These are phyloP conservation scores for Aechmea fasciata DNA, from an alignment of 176 grass and related monocot genomes.

Conservation along the genomic window DNA sequence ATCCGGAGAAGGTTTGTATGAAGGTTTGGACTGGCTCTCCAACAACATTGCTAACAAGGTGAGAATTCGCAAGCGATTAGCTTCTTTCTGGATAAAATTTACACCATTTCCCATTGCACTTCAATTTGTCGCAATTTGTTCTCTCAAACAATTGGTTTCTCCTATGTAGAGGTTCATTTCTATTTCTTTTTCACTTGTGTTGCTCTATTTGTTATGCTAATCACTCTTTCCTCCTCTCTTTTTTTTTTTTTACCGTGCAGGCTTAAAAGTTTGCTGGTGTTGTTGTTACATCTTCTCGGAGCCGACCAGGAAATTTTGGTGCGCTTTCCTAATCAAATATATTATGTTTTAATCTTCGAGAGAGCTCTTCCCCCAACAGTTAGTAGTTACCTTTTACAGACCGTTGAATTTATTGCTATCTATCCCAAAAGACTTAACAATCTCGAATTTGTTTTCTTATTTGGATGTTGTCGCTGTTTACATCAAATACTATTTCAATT, in stretches of 20 bases:
- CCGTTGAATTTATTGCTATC: background rate
- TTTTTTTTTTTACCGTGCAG: background rate
- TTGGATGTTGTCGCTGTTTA: background rate
- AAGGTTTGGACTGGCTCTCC: slow-evolving; percentile 5
- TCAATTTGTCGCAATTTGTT: too few species aligned
- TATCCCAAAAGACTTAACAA: background rate
- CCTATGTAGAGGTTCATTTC: background rate
- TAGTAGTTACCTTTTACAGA: background rate
- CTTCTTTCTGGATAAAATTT: too few species aligned
- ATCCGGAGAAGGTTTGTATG: slow-evolving; percentile 2
- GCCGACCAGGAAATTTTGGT: background rate
- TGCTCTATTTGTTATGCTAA: background rate
- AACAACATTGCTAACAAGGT: slow-evolving; percentile 15
- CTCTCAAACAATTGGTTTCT: too few species aligned
- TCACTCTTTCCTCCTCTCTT: background rate
- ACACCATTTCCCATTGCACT: too few species aligned
- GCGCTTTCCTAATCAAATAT: background rate
- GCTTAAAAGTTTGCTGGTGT: background rate
- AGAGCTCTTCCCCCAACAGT: background rate
- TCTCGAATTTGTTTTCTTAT: background rate
- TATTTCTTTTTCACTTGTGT: background rate
- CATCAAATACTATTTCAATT: background rate
- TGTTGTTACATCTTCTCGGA: background rate
- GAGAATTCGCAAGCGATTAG: background rate
- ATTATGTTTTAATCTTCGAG: background rate